phyloP scores from a whole-genome alignment of 331 rosid species.

The Rhamnella rubrinervis region DNA sequence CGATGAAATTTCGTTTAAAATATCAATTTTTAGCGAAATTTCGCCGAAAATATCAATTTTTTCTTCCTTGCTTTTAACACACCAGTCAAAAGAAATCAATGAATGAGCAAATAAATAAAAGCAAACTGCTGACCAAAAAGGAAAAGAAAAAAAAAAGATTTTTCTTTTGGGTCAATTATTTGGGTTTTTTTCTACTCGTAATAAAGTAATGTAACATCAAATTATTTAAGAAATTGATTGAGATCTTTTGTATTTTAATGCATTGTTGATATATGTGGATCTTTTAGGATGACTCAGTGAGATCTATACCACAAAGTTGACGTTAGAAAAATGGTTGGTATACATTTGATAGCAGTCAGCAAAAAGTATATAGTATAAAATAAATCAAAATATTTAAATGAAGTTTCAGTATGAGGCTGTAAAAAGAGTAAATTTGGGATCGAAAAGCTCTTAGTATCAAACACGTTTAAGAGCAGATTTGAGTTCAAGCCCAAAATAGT shows the following conservation, averaged over 20 bases:
- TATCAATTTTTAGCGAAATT: no score
- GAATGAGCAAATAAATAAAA: no score
- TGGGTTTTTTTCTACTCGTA: neutral
- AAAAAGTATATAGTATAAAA: no score
- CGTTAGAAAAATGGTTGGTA: neutral
- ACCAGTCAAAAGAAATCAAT: no score
- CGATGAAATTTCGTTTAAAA: no score
- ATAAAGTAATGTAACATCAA: constrained; percentile 29
- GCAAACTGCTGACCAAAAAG: no score
- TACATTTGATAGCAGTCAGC: neutral
- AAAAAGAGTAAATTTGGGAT: neutral
- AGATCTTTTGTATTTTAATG: constrained; percentile 10
- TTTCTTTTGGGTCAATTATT: no score
- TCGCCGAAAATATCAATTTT: no score
- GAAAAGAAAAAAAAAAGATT: no score
- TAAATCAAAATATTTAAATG: neutral
- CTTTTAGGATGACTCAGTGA: neutral
- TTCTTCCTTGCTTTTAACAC: no score
- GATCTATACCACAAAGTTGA: neutral
- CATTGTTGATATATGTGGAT: no score
- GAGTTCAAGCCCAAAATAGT: constrained; percentile 9
- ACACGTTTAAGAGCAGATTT: neutral
- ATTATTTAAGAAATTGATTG: constrained; percentile 24
- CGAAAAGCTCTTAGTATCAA: neutral
- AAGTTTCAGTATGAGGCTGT: neutral